Evolutionary conservation across 2,329 filamentous ascomycete species (phyloP).

Genomic region (Diaporthe destruens): DNA sequence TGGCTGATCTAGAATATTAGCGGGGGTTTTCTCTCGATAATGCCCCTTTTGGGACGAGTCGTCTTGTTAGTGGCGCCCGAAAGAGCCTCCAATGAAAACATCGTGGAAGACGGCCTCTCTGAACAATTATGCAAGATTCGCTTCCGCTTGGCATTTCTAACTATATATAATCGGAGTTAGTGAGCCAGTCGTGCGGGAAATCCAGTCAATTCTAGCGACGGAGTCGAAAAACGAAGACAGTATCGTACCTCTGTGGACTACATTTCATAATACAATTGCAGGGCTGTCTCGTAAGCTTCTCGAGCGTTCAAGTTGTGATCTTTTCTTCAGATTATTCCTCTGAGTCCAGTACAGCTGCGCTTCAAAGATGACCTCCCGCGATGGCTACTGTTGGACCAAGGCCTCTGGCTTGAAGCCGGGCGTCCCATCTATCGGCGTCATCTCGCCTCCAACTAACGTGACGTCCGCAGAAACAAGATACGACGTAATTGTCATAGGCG

Average conservation of each 20-base stretch:
- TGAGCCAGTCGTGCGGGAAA: not conserved
- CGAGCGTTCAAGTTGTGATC: too few relatives aligned
- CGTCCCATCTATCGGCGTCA: conserved; percentile 1
- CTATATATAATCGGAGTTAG: not conserved
- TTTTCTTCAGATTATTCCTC: not conserved
- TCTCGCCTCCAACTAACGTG: not conserved
- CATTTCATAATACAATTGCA: not conserved
- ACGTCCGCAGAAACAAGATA: not conserved
- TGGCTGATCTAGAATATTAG: not conserved
- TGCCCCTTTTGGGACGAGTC: conserved; percentile 20
- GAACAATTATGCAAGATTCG: not conserved
- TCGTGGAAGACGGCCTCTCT: not conserved
- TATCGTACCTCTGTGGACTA: too few relatives aligned
- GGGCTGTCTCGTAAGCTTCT: not conserved
- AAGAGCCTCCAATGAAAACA: not conserved
- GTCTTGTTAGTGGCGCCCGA: not conserved
- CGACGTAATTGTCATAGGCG: conserved; percentile 3
- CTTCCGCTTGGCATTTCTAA: not conserved
- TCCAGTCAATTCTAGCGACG: not conserved
- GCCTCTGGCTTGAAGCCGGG: not conserved
- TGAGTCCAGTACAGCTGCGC: rapidly evolving
- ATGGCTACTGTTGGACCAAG: conserved; percentile 6
- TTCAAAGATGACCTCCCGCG: not conserved
- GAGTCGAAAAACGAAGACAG: not conserved
- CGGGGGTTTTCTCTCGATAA: conserved; percentile 18